Evolutionary conservation across 148 eudicot species (phyloP).

Genomic region (Drosera capensis): DNA sequence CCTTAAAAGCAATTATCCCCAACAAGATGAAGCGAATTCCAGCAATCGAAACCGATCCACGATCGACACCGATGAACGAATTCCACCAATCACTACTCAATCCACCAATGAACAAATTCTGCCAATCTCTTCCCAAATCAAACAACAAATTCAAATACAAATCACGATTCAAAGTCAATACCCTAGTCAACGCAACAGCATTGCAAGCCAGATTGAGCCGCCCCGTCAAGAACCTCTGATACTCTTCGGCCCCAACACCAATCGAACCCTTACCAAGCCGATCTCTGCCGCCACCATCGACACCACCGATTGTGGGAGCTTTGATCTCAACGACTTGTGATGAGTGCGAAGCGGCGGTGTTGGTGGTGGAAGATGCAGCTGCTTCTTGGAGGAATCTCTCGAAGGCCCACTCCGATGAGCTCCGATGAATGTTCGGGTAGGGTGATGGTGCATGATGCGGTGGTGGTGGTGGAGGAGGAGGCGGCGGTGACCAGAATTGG

Average conservation of each 20-base stretch:
- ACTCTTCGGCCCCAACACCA: slow-evolving; percentile 49
- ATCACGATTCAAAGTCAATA: too few species aligned
- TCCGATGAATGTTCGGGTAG: slow-evolving; percentile 9
- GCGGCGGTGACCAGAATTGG: slow-evolving; percentile 72
- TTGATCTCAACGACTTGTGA: slow-evolving; percentile 22
- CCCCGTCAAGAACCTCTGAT: slow-evolving; percentile 49
- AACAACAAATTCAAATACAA: too few species aligned
- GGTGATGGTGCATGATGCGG: slow-evolving; percentile 1
- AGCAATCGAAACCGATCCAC: too few species aligned
- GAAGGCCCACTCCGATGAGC: slow-evolving; percentile 11
- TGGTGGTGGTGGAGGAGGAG: too few species aligned
- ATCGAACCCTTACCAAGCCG: slow-evolving; percentile 13
- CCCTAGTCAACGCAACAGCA: slow-evolving; percentile 75
- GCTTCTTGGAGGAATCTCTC: slow-evolving; percentile 10
- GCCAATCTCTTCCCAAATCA: too few species aligned
- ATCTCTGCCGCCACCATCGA: not conserved
- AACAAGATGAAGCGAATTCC: too few species aligned
- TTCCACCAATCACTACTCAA: too few species aligned
- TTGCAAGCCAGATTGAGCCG: slow-evolving; percentile 79
- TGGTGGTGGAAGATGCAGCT: not conserved
- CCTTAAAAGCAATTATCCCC: too few species aligned
- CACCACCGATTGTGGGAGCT: slow-evolving; percentile 3
- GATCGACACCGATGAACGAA: too few species aligned
- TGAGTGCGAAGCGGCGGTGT: not conserved
- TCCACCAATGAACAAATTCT: too few species aligned